These are phyloP conservation scores for Pisolithus microcarpus DNA, from an alignment of 768 basidiomycete genomes.

Conservation along the genomic window DNA sequence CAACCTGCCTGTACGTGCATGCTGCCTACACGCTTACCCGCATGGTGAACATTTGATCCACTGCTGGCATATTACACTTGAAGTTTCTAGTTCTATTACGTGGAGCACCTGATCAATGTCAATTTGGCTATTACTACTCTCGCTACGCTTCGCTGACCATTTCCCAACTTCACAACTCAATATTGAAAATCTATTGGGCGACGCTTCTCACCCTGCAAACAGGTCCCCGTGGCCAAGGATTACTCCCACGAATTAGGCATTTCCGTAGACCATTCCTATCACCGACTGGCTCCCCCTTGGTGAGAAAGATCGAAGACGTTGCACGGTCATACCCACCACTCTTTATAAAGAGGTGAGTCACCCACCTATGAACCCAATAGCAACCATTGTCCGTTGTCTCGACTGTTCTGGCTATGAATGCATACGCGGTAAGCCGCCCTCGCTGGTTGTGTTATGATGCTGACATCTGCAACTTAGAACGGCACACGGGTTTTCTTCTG, in stretches of 20 bases:
- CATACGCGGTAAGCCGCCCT: slow-evolving; percentile 44
- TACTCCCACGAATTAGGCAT: slow-evolving; percentile 27
- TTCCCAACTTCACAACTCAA: slow-evolving; percentile 17
- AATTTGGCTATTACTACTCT: slow-evolving; percentile 20
- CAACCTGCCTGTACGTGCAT: slow-evolving; percentile 12
- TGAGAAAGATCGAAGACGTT: slow-evolving; percentile 10
- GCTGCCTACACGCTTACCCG: slow-evolving; percentile 15
- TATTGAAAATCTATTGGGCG: slow-evolving; percentile 26
- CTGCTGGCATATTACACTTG: slow-evolving; percentile 20
- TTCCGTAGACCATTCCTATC: slow-evolving; percentile 21
- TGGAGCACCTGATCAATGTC: slow-evolving; percentile 8
- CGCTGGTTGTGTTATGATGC: slow-evolving; percentile 2
- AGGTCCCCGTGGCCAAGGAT: slow-evolving; percentile 2
- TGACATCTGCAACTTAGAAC: slow-evolving; percentile 36
- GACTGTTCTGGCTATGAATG: slow-evolving; percentile 72
- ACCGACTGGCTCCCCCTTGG: slow-evolving; percentile 21
- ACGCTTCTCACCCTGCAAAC: slow-evolving; percentile 19
- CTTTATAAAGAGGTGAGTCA: slow-evolving; percentile 17
- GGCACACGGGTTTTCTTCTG: slow-evolving; percentile 69
- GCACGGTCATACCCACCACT: slow-evolving; percentile 6
- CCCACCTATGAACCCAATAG: slow-evolving; percentile 12
- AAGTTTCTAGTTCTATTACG: slow-evolving; percentile 25
- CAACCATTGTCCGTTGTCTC: slow-evolving; percentile 15
- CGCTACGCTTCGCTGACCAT: slow-evolving; percentile 21
- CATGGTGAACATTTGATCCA: slow-evolving; percentile 10